These are phyloP conservation scores for Leccinum subtestaceum DNA, from an alignment of 768 basidiomycete genomes.

Conservation along the genomic window DNA sequence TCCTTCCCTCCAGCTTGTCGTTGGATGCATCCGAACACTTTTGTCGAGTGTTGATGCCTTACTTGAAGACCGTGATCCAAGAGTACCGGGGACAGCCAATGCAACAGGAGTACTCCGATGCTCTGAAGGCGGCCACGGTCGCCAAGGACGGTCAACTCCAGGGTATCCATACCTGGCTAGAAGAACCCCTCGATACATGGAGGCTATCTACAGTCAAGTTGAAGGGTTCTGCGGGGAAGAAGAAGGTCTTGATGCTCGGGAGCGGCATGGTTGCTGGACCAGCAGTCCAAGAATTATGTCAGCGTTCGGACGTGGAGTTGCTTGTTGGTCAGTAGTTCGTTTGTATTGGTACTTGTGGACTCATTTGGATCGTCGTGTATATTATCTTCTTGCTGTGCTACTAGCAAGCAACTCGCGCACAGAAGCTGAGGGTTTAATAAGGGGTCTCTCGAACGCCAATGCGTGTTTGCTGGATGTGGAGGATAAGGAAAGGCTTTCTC, in stretches of 20 bases:
- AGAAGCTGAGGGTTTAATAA: conserved; percentile 52
- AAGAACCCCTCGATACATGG: conserved; percentile 47
- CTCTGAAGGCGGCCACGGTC: conserved; percentile 71
- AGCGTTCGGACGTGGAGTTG: conserved; percentile 60
- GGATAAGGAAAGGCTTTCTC: conserved; percentile 43
- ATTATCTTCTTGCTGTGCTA: conserved; percentile 1
- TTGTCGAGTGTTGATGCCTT: conserved; percentile 61
- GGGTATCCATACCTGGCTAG: conserved; percentile 57
- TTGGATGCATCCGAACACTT: conserved; percentile 80
- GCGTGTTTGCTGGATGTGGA: conserved; percentile 60
- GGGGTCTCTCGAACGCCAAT: conserved; percentile 47
- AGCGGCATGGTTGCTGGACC: conserved; percentile 97
- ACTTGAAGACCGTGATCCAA: conserved; percentile 57
- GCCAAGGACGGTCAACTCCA: conserved; percentile 55
- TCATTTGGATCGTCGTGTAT: conserved; percentile 15
- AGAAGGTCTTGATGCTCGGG: conserved; percentile 77
- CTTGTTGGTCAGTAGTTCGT: conserved; percentile 62
- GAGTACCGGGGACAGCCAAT: conserved; percentile 33
- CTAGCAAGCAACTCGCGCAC: conserved; percentile 69
- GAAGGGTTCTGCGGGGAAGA: conserved; percentile 37
- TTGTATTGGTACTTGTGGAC: conserved; percentile 14
- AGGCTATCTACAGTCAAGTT: conserved; percentile 15
- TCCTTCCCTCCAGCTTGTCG: conserved; percentile 82
- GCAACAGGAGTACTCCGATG: conserved; percentile 34
- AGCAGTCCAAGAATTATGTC: conserved; percentile 71